A percentile compares a stretch with the other conserved stretches of the same genome.
phyloP scores from a whole-genome alignment of 2,329 filamentous ascomycete species.

The Claviceps lovelessii region DNA sequence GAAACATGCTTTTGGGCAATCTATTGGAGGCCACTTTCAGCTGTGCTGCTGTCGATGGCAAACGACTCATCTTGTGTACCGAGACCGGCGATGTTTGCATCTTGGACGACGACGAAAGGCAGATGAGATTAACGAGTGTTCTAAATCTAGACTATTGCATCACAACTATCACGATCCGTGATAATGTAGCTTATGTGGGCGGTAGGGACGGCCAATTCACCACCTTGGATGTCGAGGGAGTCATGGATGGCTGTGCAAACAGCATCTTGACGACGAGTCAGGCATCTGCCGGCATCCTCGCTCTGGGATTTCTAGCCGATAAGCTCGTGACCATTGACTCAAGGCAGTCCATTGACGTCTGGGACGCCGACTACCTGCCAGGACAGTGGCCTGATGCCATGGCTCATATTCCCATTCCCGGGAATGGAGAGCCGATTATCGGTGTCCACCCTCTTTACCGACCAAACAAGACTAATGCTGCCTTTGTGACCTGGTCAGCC shows the following conservation, averaged over 20 bases:
- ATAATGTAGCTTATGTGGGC: constrained; percentile 49
- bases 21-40: constrained; percentile 77
- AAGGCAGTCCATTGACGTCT: constrained; percentile 60
- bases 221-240: constrained; percentile 34
- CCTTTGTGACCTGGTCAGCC: constrained; percentile 81
- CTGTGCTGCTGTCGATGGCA: constrained; percentile 59
- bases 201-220: constrained; percentile 49
- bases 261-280: constrained; percentile 26
- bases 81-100: constrained; percentile 84
- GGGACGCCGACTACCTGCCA: constrained; percentile 32
- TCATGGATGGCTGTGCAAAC: constrained; percentile 27
- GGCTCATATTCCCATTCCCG: constrained; percentile 42
- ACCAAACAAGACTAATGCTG: constrained; percentile 46
- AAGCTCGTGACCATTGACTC: constrained; percentile 64
- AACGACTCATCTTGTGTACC: constrained; percentile 68
- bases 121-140: constrained; percentile 55
- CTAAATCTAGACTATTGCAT: constrained; percentile 53
- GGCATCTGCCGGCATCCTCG: constrained; percentile 37
- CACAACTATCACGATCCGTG: constrained; percentile 49
- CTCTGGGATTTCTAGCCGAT: constrained; percentile 52
- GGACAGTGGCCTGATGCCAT: constrained; percentile 23
- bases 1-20: constrained; percentile 73
- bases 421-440: constrained; percentile 50
- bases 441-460: constrained; percentile 55
- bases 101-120: constrained; percentile 60